These are phyloP conservation scores for Amphibolis antarctica DNA, from an alignment of 106 monocot genomes.

Conservation along the genomic window DNA sequence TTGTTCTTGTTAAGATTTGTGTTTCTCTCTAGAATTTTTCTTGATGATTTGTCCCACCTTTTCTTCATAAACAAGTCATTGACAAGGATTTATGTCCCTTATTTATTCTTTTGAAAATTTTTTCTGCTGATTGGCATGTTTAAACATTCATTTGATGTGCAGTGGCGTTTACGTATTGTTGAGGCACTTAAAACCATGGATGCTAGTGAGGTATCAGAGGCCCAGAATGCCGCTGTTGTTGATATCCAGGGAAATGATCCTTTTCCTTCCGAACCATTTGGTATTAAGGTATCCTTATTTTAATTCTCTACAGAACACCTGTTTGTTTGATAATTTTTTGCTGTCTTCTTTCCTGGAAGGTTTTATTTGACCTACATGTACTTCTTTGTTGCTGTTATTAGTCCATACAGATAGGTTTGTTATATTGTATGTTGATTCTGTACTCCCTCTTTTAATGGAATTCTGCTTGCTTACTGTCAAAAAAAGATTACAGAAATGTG, in stretches of 20 bases:
- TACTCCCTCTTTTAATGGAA: no score
- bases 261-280: slow-evolving; percentile 5
- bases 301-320: background rate
- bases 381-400: no score
- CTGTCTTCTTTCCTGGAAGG: no score
- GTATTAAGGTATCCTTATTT: slow-evolving; percentile 22
- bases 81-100: background rate
- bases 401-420: no score
- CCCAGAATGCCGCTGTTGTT: slow-evolving; percentile 7
- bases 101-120: background rate
- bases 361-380: no score
- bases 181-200: slow-evolving; percentile 61
- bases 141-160: slow-evolving; percentile 6
- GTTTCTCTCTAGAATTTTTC: no score
- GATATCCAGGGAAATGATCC: slow-evolving; percentile 14
- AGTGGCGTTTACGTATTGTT: slow-evolving; percentile 75
- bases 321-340: background rate
- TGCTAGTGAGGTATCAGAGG: slow-evolving; percentile 24
- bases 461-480: no score
- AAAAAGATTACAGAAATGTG: background rate
- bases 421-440: no score
- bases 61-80: no score
- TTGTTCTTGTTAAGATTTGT: no score
- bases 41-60: no score
- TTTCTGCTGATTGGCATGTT: background rate